Percentiles rank a stretch among this genome's conserved stretches.
These are phyloP conservation scores for Tillandsia fasciculata DNA, from an alignment of 176 grass and related monocot species.

Conservation along the genomic window DNA sequence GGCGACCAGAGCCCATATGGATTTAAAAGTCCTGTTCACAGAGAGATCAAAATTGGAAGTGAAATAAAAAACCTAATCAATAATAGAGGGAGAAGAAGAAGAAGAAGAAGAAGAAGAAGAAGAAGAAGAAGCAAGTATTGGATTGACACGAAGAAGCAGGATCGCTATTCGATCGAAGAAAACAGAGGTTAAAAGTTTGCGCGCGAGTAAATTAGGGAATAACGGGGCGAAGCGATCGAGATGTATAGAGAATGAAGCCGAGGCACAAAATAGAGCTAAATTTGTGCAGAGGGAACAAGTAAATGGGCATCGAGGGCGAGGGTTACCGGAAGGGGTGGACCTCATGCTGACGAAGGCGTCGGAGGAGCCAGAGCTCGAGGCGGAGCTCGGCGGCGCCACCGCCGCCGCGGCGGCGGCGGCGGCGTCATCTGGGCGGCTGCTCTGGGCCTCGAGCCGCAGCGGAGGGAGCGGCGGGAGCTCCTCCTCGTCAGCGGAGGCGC, in stretches of 20 bases:
- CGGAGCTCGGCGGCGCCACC: slow-evolving; percentile 25
- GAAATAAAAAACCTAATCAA: too few relatives aligned
- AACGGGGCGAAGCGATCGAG: too few relatives aligned
- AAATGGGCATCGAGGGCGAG: neutral
- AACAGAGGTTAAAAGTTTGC: too few relatives aligned
- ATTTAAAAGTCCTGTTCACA: slow-evolving; percentile 52
- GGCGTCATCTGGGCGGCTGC: neutral
- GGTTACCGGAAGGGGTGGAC: slow-evolving; percentile 66
- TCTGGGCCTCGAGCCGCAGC: slow-evolving; percentile 42
- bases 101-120: too few relatives aligned
- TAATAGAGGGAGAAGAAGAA: too few relatives aligned
- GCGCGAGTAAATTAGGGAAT: too few relatives aligned
- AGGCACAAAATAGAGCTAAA: neutral
- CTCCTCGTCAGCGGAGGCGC: neutral
- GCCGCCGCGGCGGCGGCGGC: slow-evolving; percentile 5
- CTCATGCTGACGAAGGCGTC: slow-evolving; percentile 87
- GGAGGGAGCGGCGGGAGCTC: slow-evolving; percentile 27
- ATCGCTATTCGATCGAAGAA: too few relatives aligned
- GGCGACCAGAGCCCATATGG: slow-evolving; percentile 87
- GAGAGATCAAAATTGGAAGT: slow-evolving; percentile 2
- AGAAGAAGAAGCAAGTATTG: too few relatives aligned
- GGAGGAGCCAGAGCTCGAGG: slow-evolving; percentile 51
- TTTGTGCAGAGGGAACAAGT: neutral
- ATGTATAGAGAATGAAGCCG: too few relatives aligned
- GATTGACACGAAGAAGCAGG: too few relatives aligned